Conservation (phyloP, 495 filamentous ascomycete genomes). For the Aspergillus ellipticus region DNA sequence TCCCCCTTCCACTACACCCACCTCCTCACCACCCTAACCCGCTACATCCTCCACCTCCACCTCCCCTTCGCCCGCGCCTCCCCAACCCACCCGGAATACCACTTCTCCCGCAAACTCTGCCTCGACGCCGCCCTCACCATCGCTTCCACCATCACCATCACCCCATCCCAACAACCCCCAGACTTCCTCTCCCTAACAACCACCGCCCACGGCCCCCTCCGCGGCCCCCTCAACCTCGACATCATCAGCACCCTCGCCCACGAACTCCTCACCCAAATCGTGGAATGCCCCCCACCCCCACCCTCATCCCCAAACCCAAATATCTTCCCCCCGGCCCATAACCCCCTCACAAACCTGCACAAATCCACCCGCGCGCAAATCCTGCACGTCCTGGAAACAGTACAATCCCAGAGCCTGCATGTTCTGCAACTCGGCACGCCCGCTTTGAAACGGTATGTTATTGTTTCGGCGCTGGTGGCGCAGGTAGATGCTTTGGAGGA, state of each 20-base stretch:
- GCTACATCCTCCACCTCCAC: slow-evolving; percentile 45
- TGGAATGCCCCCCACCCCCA: slow-evolving; percentile 11
- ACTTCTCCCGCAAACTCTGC: slow-evolving; percentile 45
- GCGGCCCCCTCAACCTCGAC: slow-evolving; percentile 21
- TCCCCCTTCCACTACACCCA: slow-evolving; percentile 22
- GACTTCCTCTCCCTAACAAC: slow-evolving; percentile 13
- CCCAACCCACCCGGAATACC: slow-evolving; percentile 37
- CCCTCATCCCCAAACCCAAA: background rate
- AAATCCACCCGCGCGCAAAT: slow-evolving; percentile 15
- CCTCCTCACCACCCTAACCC: slow-evolving; percentile 37
- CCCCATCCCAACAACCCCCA: too few species aligned
- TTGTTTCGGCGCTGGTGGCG: slow-evolving; percentile 15
- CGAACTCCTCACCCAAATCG: slow-evolving; percentile 22
- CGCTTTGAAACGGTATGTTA: slow-evolving; percentile 21
- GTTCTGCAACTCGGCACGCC: slow-evolving; percentile 19
- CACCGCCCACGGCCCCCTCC: slow-evolving; percentile 16
- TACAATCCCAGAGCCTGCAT: slow-evolving; percentile 19
- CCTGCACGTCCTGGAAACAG: slow-evolving; percentile 17
- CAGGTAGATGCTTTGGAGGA: slow-evolving; percentile 23
- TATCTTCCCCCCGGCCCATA: background rate
- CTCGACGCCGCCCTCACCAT: slow-evolving; percentile 33
- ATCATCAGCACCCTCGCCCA: slow-evolving; percentile 19
- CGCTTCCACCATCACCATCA: too few species aligned
- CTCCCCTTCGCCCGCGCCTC: slow-evolving; percentile 40
- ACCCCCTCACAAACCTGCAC: slow-evolving; percentile 11